Conservation (phyloP, 2,329 filamentous ascomycete genomes). For the Aspergillus arachidicola region DNA sequence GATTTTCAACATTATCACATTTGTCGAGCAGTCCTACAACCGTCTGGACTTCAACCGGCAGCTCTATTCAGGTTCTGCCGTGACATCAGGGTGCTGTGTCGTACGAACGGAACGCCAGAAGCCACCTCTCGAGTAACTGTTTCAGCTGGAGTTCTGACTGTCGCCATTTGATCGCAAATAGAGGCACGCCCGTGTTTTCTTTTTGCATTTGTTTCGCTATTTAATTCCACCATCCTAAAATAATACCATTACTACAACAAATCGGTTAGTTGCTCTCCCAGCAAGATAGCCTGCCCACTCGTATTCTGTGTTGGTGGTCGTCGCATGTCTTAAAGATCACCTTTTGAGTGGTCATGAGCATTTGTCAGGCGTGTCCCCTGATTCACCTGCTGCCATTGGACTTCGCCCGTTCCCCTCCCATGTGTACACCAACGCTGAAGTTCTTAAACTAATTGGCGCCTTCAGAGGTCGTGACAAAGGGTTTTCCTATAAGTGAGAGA, state of each 20-base stretch:
- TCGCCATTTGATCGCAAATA: neutral
- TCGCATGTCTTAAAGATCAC: constrained; percentile 17
- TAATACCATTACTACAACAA: neutral
- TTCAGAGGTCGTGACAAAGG: neutral
- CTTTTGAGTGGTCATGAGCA: constrained; percentile 12
- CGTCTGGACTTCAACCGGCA: neutral
- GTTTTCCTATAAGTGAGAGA: neutral
- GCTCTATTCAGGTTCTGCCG: constrained; percentile 1
- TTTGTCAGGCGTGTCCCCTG: constrained; percentile 18
- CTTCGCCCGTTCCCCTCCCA: neutral
- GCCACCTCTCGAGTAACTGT: neutral
- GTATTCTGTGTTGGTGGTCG: constrained; percentile 1
- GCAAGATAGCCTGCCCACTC: constrained; percentile 3
- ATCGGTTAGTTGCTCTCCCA: constrained; percentile 2
- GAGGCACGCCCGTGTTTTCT: constrained; percentile 2
- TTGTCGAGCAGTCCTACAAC: neutral
- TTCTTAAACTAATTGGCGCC: constrained; percentile 5
- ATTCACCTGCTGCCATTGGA: constrained; percentile 15
- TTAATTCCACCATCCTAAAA: neutral
- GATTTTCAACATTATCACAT: neutral
- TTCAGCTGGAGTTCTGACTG: neutral
- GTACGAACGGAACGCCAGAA: constrained; percentile 4
- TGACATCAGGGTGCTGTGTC: neutral
- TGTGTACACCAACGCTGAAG: neutral
- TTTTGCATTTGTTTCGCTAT: neutral